A percentile compares a stretch with the other conserved stretches of the same genome.
phyloP scores from a whole-genome alignment of 805 yeast species.

The Ogataea wickerhamii region DNA sequence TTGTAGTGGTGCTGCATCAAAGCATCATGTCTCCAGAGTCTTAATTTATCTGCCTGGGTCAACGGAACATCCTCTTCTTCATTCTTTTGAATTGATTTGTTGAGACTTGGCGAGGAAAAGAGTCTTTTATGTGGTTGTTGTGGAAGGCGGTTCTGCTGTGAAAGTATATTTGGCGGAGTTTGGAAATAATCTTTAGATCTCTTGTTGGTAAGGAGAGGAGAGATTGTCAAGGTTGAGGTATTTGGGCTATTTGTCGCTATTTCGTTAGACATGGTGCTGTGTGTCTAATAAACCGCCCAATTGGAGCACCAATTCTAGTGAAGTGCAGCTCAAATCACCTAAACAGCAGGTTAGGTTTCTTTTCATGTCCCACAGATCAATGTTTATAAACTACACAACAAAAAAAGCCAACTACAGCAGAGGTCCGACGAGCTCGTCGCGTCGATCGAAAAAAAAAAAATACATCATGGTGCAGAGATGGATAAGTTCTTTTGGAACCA shows the following conservation, averaged over 20 bases:
- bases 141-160: constrained; percentile 18
- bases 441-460: no score
- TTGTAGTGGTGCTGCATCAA: constrained; percentile 84
- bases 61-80: constrained; percentile 39
- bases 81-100: constrained; percentile 16
- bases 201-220: constrained; percentile 52
- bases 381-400: no score
- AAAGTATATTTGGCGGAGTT: constrained; percentile 32
- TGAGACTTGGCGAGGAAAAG: constrained; percentile 25
- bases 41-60: constrained; percentile 78
- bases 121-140: constrained; percentile 18
- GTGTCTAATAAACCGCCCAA: no score
- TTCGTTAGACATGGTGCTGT: constrained; percentile 7
- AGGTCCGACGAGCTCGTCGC: no score
- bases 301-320: no score
- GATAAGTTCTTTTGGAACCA: no score
- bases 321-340: no score
- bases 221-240: constrained; percentile 68
- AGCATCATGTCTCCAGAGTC: constrained; percentile 94
- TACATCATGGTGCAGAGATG: no score
- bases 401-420: no score
- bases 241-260: constrained; percentile 45
- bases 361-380: no score
- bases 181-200: constrained; percentile 32
- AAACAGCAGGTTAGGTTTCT: no score